Percentiles rank a stretch among this genome's conserved stretches.
Conservation (phyloP, 2,329 filamentous ascomycete genomes). For the Exophiala aquamarina region DNA sequence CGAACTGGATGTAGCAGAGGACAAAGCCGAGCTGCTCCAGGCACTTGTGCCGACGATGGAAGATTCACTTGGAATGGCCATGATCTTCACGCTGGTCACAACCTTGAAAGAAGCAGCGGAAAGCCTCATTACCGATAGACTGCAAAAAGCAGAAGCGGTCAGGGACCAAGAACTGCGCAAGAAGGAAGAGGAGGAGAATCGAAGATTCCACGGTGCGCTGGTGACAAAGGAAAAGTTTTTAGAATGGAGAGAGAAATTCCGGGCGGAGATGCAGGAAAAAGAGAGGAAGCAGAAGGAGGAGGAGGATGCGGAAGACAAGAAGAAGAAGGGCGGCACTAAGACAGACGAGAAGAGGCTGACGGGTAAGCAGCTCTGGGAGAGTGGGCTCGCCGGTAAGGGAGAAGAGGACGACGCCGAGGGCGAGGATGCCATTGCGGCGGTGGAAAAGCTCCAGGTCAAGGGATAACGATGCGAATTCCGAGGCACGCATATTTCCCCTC, state of each 20-base stretch:
- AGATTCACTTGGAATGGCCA: conserved; percentile 94
- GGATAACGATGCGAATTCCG: conserved; percentile 32
- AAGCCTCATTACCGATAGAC: conserved; percentile 72
- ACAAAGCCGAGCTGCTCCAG: conserved; percentile 72
- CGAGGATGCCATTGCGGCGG: conserved; percentile 59
- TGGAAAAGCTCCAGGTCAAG: conserved; percentile 72
- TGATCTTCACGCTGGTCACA: conserved; percentile 90
- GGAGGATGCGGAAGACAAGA: conserved; percentile 78
- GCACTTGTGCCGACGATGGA: conserved; percentile 73
- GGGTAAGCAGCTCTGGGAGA: conserved; percentile 76
- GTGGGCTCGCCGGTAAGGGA: conserved; percentile 65
- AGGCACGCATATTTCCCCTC: too few relatives aligned
- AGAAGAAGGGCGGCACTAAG: conserved; percentile 74
- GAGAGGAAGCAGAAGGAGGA: conserved; percentile 68
- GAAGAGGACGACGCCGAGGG: conserved; percentile 68
- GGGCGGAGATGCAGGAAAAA: conserved; percentile 76
- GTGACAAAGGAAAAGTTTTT: conserved; percentile 86
- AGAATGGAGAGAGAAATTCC: conserved; percentile 77
- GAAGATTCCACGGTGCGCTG: conserved; percentile 88
- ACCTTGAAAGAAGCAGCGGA: conserved; percentile 90
- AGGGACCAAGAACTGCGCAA: conserved; percentile 57
- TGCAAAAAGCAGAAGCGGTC: conserved; percentile 59
- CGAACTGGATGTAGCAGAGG: conserved; percentile 75
- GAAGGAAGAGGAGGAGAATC: conserved; percentile 85
- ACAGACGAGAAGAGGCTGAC: conserved; percentile 64